Evolutionary conservation across 148 eudicot genomes (phyloP).

Genomic region (Polygonum aviculare): DNA sequence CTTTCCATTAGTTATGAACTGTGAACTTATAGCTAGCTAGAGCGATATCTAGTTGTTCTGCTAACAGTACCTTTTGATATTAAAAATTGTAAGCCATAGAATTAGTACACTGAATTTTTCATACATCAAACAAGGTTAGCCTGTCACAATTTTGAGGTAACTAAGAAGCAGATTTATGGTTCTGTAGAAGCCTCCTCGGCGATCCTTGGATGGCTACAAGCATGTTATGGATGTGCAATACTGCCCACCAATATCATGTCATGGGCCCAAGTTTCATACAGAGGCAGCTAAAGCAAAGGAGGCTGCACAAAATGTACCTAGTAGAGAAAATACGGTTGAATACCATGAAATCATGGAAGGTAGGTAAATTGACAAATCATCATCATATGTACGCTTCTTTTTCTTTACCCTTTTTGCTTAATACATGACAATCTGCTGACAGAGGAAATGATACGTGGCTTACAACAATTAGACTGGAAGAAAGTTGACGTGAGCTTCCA

Average conservation of each 20-base stretch:
- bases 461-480: conserved; percentile 83
- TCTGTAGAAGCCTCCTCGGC: conserved; percentile 57
- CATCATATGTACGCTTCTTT: background rate
- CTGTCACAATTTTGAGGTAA: background rate
- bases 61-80: background rate
- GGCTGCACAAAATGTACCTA: conserved; percentile 76
- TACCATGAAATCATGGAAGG: conserved; percentile 98
- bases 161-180: background rate
- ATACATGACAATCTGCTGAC: conserved; percentile 16
- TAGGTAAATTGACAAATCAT: conserved; percentile 11
- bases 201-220: conserved; percentile 86
- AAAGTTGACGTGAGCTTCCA: conserved; percentile 98
- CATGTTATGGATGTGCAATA: conserved; percentile 89
- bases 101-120: background rate
- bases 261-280: conserved; percentile 66
- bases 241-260: conserved; percentile 62
- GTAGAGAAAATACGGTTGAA: conserved; percentile 48
- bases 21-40: background rate
- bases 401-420: background rate
- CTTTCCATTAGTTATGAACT: background rate
- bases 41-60: background rate
- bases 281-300: conserved; percentile 92
- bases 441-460: conserved; percentile 97
- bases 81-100: background rate
- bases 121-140: background rate